These are phyloP conservation scores for Nematodospora valgi DNA, from an alignment of 805 yeast species.

Conservation along the genomic window DNA sequence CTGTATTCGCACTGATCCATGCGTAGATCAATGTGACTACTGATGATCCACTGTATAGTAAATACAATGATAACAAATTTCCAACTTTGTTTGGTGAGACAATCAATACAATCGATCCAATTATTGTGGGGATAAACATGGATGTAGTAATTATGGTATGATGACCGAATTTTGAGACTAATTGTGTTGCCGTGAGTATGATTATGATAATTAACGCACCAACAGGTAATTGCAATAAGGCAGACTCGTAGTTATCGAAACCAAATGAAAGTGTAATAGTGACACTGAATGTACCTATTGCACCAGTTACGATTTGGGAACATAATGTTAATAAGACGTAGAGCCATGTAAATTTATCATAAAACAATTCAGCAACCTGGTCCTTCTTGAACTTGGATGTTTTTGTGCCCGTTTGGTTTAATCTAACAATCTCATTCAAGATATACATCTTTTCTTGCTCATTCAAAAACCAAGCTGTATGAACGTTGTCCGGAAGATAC, in stretches of 20 bases:
- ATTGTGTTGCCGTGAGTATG: constrained; percentile 28
- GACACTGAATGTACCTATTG: constrained; percentile 50
- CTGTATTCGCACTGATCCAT: constrained; percentile 62
- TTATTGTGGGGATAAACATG: constrained; percentile 32
- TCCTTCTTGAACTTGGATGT: constrained; percentile 41
- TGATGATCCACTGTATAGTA: constrained; percentile 54
- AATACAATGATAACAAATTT: constrained; percentile 46
- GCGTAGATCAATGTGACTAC: constrained; percentile 56
- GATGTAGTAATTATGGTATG: constrained; percentile 21
- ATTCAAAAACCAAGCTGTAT: constrained; percentile 32
- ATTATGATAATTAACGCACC: constrained; percentile 45
- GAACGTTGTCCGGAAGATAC: constrained; percentile 49
- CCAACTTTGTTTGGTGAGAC: constrained; percentile 38
- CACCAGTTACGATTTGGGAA: constrained; percentile 49
- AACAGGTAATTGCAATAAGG: constrained; percentile 54
- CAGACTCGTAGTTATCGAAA: constrained; percentile 41
- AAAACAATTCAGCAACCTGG: constrained; percentile 47
- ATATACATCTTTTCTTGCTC: constrained; percentile 39
- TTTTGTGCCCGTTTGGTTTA: constrained; percentile 51
- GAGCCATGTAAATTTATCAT: constrained; percentile 51
- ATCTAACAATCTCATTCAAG: constrained; percentile 40
- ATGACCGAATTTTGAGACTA: constrained; percentile 26
- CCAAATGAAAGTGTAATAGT: constrained; percentile 53
- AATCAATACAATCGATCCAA: constrained; percentile 42
- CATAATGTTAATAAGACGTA: constrained; percentile 42